Base-by-base conservation (phyloP, 176 grass and related monocot species). In the Oryza australiensis region DNA sequence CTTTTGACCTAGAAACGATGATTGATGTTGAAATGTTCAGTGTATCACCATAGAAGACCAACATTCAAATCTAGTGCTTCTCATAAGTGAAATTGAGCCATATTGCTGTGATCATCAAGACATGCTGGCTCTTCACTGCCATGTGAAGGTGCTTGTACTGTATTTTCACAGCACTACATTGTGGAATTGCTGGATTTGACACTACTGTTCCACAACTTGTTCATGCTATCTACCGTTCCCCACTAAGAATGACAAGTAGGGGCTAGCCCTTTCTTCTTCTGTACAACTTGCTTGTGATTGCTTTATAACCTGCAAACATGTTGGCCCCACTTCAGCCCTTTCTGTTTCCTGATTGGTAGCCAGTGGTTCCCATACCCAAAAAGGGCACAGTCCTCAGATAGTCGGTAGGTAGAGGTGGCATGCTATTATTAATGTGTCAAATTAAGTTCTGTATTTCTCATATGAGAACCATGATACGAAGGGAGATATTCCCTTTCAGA, bases 331-430 rank as follows among this genome's bases (percentile, higher is more conserved):
- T 90, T 83, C 75, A 70, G 69, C 80, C 82, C 66, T 89, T 82
- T 85, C 51, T 93, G 93, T 66, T 82, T 74, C 88, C 87, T 13
- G 74, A 90, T 84, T 95, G 89, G 83, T 81, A 72, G 11, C 63
- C 14, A 67, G 53, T 88, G 88, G 82, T 72, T 72, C 86, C 86
- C 77, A 60, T 74, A 48, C 77, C 68, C 35, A 27, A 70, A 77
- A 70, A 71, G 73, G 73, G 78, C 82, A 77, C 30, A 64, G 5
- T 69, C 38, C 51, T 75, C 68, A 45, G 66, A 62, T 59, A 24
- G 55, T 68, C 7, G 27, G 49, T 59, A 34, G 41, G 28, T 73
- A 11, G 77, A 49, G 64, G 26, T 55, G 88, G 55, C 45, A 87
- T 76, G 65, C 75, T 80, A 76, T 40, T 71, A 45, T 57, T 71